These are phyloP conservation scores for Globisporangium yorkense DNA, from an alignment of 352 stramenopile species.

Conservation along the genomic window DNA sequence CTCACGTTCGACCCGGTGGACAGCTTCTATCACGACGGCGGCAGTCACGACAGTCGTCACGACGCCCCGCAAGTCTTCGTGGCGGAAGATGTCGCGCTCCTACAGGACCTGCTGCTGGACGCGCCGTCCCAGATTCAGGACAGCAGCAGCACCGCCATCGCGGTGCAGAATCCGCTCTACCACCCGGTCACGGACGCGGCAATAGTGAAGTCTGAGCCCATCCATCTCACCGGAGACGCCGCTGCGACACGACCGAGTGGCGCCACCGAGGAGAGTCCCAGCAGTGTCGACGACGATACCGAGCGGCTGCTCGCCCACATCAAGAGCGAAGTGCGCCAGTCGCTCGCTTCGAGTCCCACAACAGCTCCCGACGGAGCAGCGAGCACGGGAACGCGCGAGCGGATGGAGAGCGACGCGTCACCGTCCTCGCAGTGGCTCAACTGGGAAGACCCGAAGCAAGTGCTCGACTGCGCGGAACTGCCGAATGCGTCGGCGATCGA, in stretches of 20 bases:
- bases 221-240: neutral
- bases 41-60: neutral
- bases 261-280: constrained; percentile 2
- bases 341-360: neutral
- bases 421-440: constrained; percentile 41
- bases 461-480: constrained; percentile 26
- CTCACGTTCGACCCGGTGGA: neutral
- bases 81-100: constrained; percentile 11
- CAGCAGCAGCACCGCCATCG: neutral
- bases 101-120: constrained; percentile 11
- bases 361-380: neutral
- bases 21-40: neutral
- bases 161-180: neutral
- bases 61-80: neutral
- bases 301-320: neutral
- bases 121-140: neutral
- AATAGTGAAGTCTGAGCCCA: constrained; percentile 2
- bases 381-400: neutral
- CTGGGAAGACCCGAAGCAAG: constrained; percentile 22
- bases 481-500: constrained; percentile 27
- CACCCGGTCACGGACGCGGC: too few relatives aligned
- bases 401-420: neutral
- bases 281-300: neutral
- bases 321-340: constrained; percentile 1
- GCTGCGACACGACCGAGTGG: neutral